These are phyloP conservation scores for Chlorella ohadii DNA, from an alignment of 139 green algal genomes.

Conservation along the genomic window DNA sequence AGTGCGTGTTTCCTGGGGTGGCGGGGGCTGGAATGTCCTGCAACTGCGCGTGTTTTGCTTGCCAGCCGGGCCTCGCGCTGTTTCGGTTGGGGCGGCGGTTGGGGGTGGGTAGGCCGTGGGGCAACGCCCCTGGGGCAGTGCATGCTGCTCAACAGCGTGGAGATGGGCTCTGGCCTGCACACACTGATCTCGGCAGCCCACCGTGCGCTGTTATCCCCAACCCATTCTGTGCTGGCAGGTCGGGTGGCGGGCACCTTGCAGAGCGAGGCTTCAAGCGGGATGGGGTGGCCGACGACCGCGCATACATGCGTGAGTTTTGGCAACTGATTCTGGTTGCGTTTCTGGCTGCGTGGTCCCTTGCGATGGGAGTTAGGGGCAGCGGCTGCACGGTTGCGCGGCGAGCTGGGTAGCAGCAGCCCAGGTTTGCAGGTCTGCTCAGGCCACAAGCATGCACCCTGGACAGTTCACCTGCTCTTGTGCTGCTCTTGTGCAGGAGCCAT, in stretches of 20 bases:
- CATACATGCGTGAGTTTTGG: conserved; percentile 20
- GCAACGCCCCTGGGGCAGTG: neutral
- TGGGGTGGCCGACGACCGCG: conserved; percentile 2
- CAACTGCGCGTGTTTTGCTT: neutral
- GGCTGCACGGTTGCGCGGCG: too few relatives aligned
- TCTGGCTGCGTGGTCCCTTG: too few relatives aligned
- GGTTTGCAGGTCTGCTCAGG: too few relatives aligned
- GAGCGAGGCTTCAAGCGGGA: conserved; percentile 26
- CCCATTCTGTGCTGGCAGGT: neutral
- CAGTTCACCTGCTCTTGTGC: too few relatives aligned
- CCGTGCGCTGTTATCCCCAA: too few relatives aligned
- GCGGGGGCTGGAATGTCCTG: neutral
- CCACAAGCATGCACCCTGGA: too few relatives aligned
- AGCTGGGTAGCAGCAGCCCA: too few relatives aligned
- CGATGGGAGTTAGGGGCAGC: too few relatives aligned
- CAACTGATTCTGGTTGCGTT: too few relatives aligned
- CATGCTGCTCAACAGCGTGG: neutral
- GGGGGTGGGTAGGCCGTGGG: too few relatives aligned
- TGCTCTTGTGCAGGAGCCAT: conserved; percentile 40
- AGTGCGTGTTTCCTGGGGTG: neutral
- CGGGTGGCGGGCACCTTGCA: neutral
- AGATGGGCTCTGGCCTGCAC: too few relatives aligned
- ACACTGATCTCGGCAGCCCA: too few relatives aligned
- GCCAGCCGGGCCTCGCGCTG: neutral
- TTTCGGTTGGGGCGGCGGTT: neutral